Conservation (phyloP, 768 basidiomycete species). For the Tricholoma sp. region DNA sequence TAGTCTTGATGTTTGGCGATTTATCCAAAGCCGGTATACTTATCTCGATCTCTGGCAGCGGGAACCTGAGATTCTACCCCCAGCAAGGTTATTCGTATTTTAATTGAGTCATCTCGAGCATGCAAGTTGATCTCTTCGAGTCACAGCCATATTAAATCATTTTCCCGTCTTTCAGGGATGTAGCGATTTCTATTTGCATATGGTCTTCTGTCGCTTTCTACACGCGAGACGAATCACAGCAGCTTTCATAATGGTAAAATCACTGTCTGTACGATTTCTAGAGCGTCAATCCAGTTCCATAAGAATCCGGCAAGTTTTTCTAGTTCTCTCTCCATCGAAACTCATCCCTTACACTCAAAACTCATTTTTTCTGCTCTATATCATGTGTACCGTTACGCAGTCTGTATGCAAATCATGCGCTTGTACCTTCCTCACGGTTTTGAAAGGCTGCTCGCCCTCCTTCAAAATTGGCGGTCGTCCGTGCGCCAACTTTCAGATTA, state of each 20-base stretch:
- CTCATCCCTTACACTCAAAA: too few species aligned
- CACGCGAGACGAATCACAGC: too few species aligned
- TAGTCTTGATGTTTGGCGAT: not conserved
- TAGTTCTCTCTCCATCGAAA: not conserved
- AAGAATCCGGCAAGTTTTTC: not conserved
- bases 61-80: not conserved
- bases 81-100: not conserved
- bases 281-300: not conserved
- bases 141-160: not conserved
- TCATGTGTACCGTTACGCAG: not conserved
- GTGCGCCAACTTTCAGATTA: not conserved
- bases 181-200: too few species aligned
- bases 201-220: too few species aligned
- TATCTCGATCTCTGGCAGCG: not conserved
- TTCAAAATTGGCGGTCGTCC: not conserved
- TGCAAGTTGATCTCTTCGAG: not conserved
- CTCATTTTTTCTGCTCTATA: not conserved
- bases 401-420: not conserved
- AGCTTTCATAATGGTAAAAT: not conserved
- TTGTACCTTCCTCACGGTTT: not conserved
- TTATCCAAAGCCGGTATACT: not conserved
- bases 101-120: not conserved
- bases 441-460: not conserved
- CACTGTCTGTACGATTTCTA: not conserved
- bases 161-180: not conserved